Evolutionary conservation across 495 filamentous ascomycete genomes (phyloP).

Genomic region (Parachaetomium inaequale): DNA sequence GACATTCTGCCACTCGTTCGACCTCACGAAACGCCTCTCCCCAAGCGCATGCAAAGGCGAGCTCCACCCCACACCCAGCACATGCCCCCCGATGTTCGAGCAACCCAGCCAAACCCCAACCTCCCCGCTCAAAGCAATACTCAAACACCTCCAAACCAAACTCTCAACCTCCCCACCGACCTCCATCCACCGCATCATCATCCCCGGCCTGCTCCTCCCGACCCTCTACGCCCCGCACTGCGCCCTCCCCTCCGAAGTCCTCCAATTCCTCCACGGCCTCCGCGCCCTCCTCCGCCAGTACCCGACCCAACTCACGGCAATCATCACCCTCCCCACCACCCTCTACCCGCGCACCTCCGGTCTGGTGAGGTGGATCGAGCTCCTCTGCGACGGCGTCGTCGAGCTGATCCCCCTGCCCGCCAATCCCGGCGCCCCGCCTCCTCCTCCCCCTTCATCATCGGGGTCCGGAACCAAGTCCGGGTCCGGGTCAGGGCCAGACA

Average conservation of each 20-base stretch:
- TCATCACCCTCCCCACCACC: conserved; percentile 75
- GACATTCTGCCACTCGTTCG: conserved; percentile 82
- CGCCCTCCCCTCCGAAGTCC: conserved; percentile 62
- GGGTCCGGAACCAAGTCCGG: not conserved
- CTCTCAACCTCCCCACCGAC: conserved; percentile 56
- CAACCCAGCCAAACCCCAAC: conserved; percentile 5
- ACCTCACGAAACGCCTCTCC: conserved; percentile 77
- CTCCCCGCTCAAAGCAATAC: conserved; percentile 63
- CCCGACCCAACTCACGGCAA: conserved; percentile 60
- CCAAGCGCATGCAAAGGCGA: conserved; percentile 49
- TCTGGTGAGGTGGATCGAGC: conserved; percentile 82
- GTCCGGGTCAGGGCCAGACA: conserved; percentile 30
- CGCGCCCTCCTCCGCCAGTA: conserved; percentile 68
- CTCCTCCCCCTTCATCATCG: conserved; percentile 31
- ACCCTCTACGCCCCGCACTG: conserved; percentile 68
- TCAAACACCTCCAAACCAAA: conserved; percentile 55
- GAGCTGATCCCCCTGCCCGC: conserved; percentile 85
- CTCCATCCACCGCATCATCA: conserved; percentile 73
- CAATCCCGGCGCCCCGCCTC: conserved; percentile 54
- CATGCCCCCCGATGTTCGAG: conserved; percentile 30
- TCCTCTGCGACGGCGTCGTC: conserved; percentile 79
- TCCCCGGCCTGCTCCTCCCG: conserved; percentile 81
- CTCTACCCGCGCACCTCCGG: conserved; percentile 76
- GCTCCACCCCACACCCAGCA: conserved; percentile 44
- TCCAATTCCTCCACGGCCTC: conserved; percentile 81